Base-by-base conservation (phyloP, 164 flowering plant genomes). In the Amborella trichopoda region DNA sequence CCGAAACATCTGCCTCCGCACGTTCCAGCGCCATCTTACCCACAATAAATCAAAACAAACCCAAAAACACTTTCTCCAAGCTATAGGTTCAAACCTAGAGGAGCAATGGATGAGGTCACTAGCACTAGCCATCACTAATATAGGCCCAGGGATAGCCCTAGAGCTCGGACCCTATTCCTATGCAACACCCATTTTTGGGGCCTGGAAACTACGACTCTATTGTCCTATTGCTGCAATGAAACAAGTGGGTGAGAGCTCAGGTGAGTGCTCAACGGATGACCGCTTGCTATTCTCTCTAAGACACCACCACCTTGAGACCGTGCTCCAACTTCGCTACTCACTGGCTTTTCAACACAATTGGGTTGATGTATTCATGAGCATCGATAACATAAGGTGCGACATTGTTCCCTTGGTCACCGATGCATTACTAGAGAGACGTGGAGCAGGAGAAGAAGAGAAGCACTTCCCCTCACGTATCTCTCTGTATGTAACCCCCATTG, bases 201-300 rank as follows among this genome's bases (percentile, higher is more conserved):
- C 81, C 18, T 90, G 98, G 94, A 90, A 90, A 54, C 80, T 86
- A 39, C 98, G 86, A 38, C 34, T 90, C 24, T 90, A 76, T 59
- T 81, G 95, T 46, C 98, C 98, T 1, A 44, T 80, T 8, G 74
- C 75, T 1, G 82, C 94, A 64, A 90, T 83, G 91, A 38, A 22
- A 38, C 69, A 80, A 8, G 24, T 68, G 0, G 77, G 66, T 49
- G 81, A 50, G 10, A 16, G 21, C 16, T 55, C 81, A 1, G 75
- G 72, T 62, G 53, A 38, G 36, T 24, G 56, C 22, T 41, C 69
- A 0, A 49, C 51, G 1, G 79, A 78, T 56, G 80, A 77, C 4
- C 67, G 71, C 13, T 58, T 89, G 55, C 38, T 30, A 13, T 80
- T 83, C 67, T 85, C 97, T 17, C 64, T 90, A 8, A 70, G 66